Evolutionary conservation across 331 rosid genomes (phyloP), one percentile per base, ranked within the genome.

Genomic region (Acacia concinna): DNA sequence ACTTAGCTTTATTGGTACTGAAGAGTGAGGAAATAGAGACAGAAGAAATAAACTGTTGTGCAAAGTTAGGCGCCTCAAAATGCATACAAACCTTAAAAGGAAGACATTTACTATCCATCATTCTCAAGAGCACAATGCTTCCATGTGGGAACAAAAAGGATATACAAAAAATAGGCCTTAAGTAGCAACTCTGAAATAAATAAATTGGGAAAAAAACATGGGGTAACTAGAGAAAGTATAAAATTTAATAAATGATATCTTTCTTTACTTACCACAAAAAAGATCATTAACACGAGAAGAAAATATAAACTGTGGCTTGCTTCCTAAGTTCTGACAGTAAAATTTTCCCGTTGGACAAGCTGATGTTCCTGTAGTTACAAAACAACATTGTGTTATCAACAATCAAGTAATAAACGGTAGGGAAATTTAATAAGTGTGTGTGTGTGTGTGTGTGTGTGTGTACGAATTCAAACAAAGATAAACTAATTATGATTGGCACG

Each of bases 201-300:
- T 38, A 78, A 78, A 80, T 28, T 30, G 15, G 10, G 28, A 56
- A 28, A 47, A 46, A 63, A 14, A 71, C 35, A 30, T 37, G 49
- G 47, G 17, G 49, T 5, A 35, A 11, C 4, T 28, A 65, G 17
- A 18, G 28, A 34, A 18, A 18, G n/a, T 52, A 52, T 52, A 52
- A 52, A 52, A n/a, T n/a, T 52, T 52, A 8, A 52, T 8, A 52
- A 52, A 52, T n/a, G 31, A 11, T 1, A 56, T 23, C 28, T 56
- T 56, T 56, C 5, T 23, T 56, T 32, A 49, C 89, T 89, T 84
- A 95, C 98, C 98, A 71, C 98, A 95, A 74, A 89, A 64, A 27
- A 17, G 90, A 82, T 95, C 97, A 67, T 95, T 92, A 84, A 95
- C 89, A 12, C 62, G 92, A 71, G 97, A 95, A 66, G 97, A 90